phyloP scores from a whole-genome alignment of 176 grass and related monocot species.

The Triticum urartu region DNA sequence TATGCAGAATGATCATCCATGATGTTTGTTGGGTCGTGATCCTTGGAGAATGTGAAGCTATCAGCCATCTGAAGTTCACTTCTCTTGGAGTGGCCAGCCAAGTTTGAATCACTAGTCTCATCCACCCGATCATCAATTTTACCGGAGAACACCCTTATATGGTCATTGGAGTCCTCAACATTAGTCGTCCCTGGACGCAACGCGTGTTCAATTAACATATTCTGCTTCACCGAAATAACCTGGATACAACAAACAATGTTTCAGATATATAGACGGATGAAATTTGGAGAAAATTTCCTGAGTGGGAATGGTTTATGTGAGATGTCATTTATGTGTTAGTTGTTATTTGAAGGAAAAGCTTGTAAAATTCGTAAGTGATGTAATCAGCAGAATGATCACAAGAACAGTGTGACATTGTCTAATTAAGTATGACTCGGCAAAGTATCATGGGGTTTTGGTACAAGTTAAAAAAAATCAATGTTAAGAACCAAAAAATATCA shows the following conservation, averaged over 20 bases:
- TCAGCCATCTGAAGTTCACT: constrained; percentile 14
- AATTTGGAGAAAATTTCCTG: background rate
- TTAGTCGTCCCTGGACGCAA: constrained; percentile 34
- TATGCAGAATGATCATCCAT: constrained; percentile 22
- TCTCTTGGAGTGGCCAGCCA: background rate
- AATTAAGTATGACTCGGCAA: background rate
- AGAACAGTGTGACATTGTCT: background rate
- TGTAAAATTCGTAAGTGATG: background rate
- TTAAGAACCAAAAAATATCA: background rate
- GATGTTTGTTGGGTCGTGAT: constrained; percentile 9
- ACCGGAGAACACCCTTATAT: constrained; percentile 42
- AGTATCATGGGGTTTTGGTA: background rate
- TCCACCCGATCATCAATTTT: constrained; percentile 28
- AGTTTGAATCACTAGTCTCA: background rate
- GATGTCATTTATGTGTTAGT: background rate
- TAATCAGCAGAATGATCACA: background rate
- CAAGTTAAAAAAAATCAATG: background rate
- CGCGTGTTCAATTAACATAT: constrained; percentile 69
- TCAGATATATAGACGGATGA: constrained; percentile 8
- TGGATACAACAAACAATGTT: constrained; percentile 42
- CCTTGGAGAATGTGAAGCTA: constrained; percentile 18
- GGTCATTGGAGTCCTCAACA: constrained; percentile 18
- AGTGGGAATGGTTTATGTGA: background rate
- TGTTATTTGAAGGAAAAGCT: background rate
- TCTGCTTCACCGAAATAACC: constrained; percentile 90